phyloP scores from a whole-genome alignment of 768 basidiomycete species.

The Xerocomellus amylosporus region DNA sequence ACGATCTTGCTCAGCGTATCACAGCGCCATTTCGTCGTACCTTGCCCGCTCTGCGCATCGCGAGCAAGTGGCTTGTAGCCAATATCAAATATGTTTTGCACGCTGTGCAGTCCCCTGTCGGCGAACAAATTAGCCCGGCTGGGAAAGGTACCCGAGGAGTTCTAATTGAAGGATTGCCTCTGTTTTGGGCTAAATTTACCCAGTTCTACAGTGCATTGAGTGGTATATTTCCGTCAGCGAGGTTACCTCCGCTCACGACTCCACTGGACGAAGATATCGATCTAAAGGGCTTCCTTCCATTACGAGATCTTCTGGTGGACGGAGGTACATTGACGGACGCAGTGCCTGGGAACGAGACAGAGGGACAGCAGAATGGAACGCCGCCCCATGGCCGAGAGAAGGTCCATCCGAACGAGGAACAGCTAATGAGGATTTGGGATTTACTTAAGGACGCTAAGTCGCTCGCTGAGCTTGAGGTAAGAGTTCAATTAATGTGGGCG shows the following conservation, averaged over 20 bases:
- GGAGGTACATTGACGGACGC: constrained; percentile 3
- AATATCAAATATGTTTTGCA: constrained; percentile 68
- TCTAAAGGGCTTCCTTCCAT: constrained; percentile 81
- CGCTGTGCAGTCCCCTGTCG: constrained; percentile 35
- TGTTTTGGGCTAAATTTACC: constrained; percentile 74
- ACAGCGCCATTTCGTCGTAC: constrained; percentile 83
- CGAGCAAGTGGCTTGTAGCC: constrained; percentile 83
- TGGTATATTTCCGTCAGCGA: constrained; percentile 63
- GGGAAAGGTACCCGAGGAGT: constrained; percentile 18
- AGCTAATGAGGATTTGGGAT: constrained; percentile 90
- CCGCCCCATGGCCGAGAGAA: constrained; percentile 37
- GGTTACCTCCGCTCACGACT: constrained; percentile 53
- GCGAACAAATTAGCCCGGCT: constrained; percentile 3
- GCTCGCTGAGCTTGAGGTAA: constrained; percentile 59
- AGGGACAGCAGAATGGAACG: constrained; percentile 24
- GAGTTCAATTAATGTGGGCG: constrained; percentile 18
- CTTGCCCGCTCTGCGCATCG: constrained; percentile 82
- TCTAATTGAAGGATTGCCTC: constrained; percentile 35
- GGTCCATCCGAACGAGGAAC: constrained; percentile 91
- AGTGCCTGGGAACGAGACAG: constrained; percentile 22
- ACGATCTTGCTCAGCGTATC: constrained; percentile 76
- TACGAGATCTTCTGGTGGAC: constrained; percentile 57
- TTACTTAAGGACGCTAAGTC: constrained; percentile 67
- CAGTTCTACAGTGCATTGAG: constrained; percentile 62
- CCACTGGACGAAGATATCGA: constrained; percentile 90